Base-by-base conservation (phyloP, 75 land plant genomes). In the Picea sitchensis region DNA sequence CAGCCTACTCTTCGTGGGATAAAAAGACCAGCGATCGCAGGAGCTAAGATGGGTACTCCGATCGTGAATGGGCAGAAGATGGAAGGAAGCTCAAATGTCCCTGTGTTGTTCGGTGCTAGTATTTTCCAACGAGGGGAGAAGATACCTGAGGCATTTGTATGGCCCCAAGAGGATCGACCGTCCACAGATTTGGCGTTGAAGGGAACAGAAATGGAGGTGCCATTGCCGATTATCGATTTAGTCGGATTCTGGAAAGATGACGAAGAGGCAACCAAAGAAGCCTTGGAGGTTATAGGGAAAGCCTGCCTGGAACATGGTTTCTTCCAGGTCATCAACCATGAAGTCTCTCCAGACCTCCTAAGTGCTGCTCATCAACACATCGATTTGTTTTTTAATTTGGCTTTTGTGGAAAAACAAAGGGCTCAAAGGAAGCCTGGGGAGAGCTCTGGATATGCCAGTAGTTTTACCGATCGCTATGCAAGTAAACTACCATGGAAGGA, bases 261-360 rank as follows among this genome's bases (percentile, higher is more conserved):
- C 62, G 26, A 26, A 20, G 75, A 9, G 58, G 72, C 56, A 21
- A 51, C 56, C 23, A 44, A 54, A 34, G 65, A 61, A 34, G 63
- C 79, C 13, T 38, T 61, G 30, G 72, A 64, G 2, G 23, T 32
- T 15, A 74, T 90, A 21, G 38, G 82, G 21, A 36, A 44, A 34
- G 95, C 93, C 9, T 91, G 95, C 71, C 14, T 47, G 61, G 78
- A 64, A 34, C 88, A 92, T 76, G 96, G 96, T 1, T 86, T 93
- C 79, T 93, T 93, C 84, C 92, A 92, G 57, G 89, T 90, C 11
- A 65, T 85, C 62, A 93, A 93, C 78, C 96, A 93, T 72, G 86
- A 92, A 13, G 83, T 93, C 21, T 80, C 78, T 59, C 13, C 63
- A 38, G 81, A 63, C 44, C 88, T 90, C 59, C 54, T 92, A 2